These are phyloP conservation scores for Fusarium paranaense DNA, from an alignment of 2,329 filamentous ascomycete genomes.

Conservation along the genomic window DNA sequence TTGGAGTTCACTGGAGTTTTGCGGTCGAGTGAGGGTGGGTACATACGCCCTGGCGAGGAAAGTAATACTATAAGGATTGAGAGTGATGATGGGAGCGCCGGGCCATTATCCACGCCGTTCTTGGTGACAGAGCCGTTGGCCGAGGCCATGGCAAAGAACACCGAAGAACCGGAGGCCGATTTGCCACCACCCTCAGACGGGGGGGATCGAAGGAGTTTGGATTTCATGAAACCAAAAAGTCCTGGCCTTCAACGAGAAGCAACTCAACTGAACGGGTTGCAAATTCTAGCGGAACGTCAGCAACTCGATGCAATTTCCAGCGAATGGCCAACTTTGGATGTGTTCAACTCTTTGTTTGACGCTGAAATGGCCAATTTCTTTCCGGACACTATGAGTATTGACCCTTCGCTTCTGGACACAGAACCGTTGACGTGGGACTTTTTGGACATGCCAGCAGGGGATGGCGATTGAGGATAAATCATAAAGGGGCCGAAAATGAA, in stretches of 20 bases:
- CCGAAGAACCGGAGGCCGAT: background rate
- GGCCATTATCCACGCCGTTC: background rate
- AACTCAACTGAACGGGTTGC: background rate
- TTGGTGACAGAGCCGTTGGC: background rate
- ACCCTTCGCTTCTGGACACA: background rate
- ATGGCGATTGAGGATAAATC: too few relatives aligned
- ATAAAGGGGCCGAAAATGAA: background rate
- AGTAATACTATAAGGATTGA: background rate
- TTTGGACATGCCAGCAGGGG: background rate
- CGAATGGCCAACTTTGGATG: slow-evolving; percentile 1
- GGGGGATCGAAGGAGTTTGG: background rate
- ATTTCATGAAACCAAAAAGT: background rate
- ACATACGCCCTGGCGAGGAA: slow-evolving; percentile 14
- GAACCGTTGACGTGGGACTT: background rate
- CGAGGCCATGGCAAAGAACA: background rate
- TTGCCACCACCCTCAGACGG: background rate
- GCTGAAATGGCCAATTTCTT: slow-evolving; percentile 19
- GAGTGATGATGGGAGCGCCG: background rate
- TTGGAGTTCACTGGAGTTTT: slow-evolving; percentile 18
- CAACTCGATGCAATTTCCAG: background rate
- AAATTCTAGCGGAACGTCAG: background rate
- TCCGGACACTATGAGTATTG: background rate
- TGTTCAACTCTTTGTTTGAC: slow-evolving; percentile 12
- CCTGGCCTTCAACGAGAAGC: background rate
- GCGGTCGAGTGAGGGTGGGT: background rate